phyloP scores from a whole-genome alignment of 228 moss, liverwort and hornwort genomes.

The Sphagnum magellanicum region DNA sequence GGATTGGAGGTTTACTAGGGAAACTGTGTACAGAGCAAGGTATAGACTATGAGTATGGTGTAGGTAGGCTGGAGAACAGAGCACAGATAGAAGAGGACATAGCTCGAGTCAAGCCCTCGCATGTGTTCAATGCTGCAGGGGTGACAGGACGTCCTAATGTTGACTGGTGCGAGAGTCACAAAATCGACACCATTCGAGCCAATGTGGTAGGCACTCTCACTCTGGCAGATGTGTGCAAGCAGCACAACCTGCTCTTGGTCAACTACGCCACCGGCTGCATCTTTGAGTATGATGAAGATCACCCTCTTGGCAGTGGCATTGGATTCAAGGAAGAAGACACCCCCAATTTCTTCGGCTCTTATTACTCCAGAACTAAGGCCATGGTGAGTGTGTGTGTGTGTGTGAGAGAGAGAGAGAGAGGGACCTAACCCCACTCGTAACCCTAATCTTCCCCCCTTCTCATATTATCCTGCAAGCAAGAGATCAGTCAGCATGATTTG shows the following conservation, averaged over 20 bases:
- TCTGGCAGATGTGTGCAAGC: slow-evolving; percentile 10
- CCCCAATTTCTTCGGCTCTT: slow-evolving; percentile 11
- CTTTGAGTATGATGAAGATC: slow-evolving; percentile 9
- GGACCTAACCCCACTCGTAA: too few species aligned
- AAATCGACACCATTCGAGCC: slow-evolving; percentile 13
- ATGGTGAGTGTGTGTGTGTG: slow-evolving; percentile 1
- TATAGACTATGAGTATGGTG: slow-evolving; percentile 10
- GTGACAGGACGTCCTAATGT: slow-evolving; percentile 14
- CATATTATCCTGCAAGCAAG: background rate
- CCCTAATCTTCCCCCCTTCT: too few species aligned
- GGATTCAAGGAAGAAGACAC: slow-evolving; percentile 12
- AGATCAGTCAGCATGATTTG: background rate
- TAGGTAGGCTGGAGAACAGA: slow-evolving; percentile 13
- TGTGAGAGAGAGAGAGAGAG: too few species aligned
- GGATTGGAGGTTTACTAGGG: slow-evolving; percentile 13
- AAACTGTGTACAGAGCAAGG: slow-evolving; percentile 12
- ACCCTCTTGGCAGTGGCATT: slow-evolving; percentile 7
- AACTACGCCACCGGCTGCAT: slow-evolving; percentile 13
- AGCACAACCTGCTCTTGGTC: slow-evolving; percentile 7
- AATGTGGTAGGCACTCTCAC: slow-evolving; percentile 15
- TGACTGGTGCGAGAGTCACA: slow-evolving; percentile 15
- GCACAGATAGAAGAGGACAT: slow-evolving; percentile 8
- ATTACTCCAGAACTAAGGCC: slow-evolving; percentile 10
- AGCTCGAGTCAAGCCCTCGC: slow-evolving; percentile 9
- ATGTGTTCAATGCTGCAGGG: slow-evolving; percentile 15